phyloP scores from a whole-genome alignment of 1,284 basidiomycete species.

The Earliella scabrosa region DNA sequence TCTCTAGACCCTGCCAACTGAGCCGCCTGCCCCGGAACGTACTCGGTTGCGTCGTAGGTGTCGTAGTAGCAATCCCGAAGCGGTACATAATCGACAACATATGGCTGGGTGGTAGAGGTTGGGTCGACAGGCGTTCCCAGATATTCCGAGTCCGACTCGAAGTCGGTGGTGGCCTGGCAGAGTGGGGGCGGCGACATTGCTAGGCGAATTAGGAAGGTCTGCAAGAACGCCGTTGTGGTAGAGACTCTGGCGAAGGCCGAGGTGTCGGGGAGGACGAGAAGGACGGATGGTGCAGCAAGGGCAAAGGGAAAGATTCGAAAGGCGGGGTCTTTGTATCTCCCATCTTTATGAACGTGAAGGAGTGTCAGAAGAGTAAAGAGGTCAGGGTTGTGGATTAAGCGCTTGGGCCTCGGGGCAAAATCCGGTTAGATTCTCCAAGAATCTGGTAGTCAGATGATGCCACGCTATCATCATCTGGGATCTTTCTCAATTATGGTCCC shows the following conservation, averaged over 20 bases:
- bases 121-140: conserved; percentile 28
- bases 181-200: conserved; percentile 24
- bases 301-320: conserved; percentile 11
- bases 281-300: conserved; percentile 4
- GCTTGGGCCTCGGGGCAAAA: conserved; percentile 16
- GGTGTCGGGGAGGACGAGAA: background rate
- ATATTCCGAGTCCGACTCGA: conserved; percentile 29
- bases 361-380: conserved; percentile 15
- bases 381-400: conserved; percentile 22
- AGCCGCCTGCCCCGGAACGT: conserved; percentile 8
- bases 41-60: conserved; percentile 8
- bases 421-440: conserved; percentile 20
- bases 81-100: conserved; percentile 20
- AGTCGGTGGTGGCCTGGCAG: conserved; percentile 22
- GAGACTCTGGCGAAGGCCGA: background rate
- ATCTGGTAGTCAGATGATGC: conserved; percentile 21
- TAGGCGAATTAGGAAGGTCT: conserved; percentile 25
- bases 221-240: conserved; percentile 18
- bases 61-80: conserved; percentile 16
- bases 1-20: conserved; percentile 12
- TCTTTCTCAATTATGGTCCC: conserved; percentile 4
- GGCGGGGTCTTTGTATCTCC: conserved; percentile 23
- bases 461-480: conserved; percentile 12
- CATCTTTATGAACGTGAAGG: conserved; percentile 27
- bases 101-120: conserved; percentile 13